Evolutionary conservation across 768 basidiomycete genomes (phyloP).

Genomic region (Lenzites betulinus): DNA sequence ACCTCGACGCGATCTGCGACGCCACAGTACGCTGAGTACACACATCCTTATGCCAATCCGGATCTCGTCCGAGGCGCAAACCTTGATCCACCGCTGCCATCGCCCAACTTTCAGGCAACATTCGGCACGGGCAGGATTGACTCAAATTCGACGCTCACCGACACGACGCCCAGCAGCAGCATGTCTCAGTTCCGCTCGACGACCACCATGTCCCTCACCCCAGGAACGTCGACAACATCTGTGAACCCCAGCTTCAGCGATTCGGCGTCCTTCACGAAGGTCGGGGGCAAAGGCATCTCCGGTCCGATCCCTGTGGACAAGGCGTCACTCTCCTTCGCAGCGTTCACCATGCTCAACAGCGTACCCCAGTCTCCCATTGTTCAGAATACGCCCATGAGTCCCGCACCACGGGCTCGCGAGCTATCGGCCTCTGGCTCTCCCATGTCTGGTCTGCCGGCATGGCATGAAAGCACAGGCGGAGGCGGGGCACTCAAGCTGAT

Average conservation of each 20-base stretch:
- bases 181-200: slow-evolving; percentile 33
- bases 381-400: slow-evolving; percentile 1
- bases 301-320: slow-evolving; percentile 27
- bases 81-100: slow-evolving; percentile 23
- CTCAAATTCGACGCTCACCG: slow-evolving; percentile 54
- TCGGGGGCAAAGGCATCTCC: slow-evolving; percentile 25
- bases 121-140: slow-evolving; percentile 45
- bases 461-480: slow-evolving; percentile 47
- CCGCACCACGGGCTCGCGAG: slow-evolving; percentile 33
- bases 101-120: slow-evolving; percentile 26
- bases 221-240: slow-evolving; percentile 30
- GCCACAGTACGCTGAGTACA: slow-evolving; percentile 34
- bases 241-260: slow-evolving; percentile 19
- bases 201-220: slow-evolving; percentile 30
- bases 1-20: slow-evolving; percentile 38
- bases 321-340: slow-evolving; percentile 15
- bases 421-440: slow-evolving; percentile 1
- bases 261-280: slow-evolving; percentile 9
- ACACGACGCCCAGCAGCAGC: slow-evolving; percentile 35
- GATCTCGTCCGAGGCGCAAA: slow-evolving; percentile 46
- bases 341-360: slow-evolving; percentile 10
- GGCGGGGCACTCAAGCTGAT: slow-evolving; percentile 67
- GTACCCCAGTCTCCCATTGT: slow-evolving; percentile 12
- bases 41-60: slow-evolving; percentile 84
- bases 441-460: slow-evolving; percentile 42